Evolutionary conservation across 2,329 filamentous ascomycete genomes (phyloP), one percentile per base, ranked within the genome.

Genomic region (Clarireedia homoeocarpa): DNA sequence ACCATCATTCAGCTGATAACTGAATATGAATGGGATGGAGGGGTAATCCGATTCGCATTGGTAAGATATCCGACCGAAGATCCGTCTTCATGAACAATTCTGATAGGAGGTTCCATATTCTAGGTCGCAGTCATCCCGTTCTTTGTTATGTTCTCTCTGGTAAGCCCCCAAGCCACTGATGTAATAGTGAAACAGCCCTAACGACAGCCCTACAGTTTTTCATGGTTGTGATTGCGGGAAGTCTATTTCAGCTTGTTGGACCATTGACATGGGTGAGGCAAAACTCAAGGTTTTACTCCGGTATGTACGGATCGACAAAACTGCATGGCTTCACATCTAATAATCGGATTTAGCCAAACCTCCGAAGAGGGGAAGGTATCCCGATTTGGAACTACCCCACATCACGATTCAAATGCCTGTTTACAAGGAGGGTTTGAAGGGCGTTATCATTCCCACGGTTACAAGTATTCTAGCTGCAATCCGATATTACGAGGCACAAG

Each of bases 391-490:
- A 20, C 48, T 57, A 15, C 74, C 74, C 5, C 74, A 76, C 57
- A 57, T 77, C 44, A 76, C 74, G 1, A 73, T 77, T 45, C 74
- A 77, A 62, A 75, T 75, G 72, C 74, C 74, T 14, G 74, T 77
- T 2, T 77, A 75, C 64, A 78, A 77, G 65, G 74, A 77, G 58
- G 73, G 73, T 4, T 62, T 77, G 14, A 67, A 65, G 38, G 59
- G 59, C 30, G 75, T 80, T 65, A 82, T 83, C 61, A 73, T 73
- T 34, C 80, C 80, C 0, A 83, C 80, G 0, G 73, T 83, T 48
- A 72, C 75, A n/a, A 81, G 77, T n/a, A 69, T 83, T 45, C 79
- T 80, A 63, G 74, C 74, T 17, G 80, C 80, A 17, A 82, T 83
- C 57, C 77, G 76, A 39, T 77, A 79, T 20, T 83, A 83, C 60